Percentiles rank a stretch among this genome's conserved stretches.
Evolutionary conservation across 2,329 filamentous ascomycete species (phyloP).

Genomic region (Trichoderma aggressivum): DNA sequence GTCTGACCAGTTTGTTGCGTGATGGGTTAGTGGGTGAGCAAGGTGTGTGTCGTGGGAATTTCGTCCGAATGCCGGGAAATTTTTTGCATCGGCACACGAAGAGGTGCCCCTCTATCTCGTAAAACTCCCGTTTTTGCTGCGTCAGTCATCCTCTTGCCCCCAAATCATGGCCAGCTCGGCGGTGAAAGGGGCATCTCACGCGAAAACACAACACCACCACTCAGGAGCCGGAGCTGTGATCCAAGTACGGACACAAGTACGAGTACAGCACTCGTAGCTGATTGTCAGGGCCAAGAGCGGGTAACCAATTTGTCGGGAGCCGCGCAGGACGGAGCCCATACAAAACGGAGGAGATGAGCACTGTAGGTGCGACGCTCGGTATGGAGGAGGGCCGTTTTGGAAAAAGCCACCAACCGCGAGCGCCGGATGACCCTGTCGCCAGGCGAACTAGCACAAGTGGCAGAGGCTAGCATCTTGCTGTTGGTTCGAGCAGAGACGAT

Average conservation of each 20-base stretch:
- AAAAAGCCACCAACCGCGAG: conserved; percentile 17
- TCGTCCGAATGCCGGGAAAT: conserved; percentile 15
- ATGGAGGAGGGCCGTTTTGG: conserved; percentile 6
- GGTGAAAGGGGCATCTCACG: background rate
- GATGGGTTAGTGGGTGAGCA: conserved; percentile 7
- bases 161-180: background rate
- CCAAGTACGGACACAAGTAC: background rate
- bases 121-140: background rate
- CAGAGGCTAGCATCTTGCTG: background rate
- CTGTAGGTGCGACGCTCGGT: conserved; percentile 10
- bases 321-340: background rate
- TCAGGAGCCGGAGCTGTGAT: background rate
- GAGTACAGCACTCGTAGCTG: no score
- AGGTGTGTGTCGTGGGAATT: conserved; percentile 12
- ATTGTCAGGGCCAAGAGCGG: conserved; percentile 13
- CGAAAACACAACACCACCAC: background rate
- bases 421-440: conserved; percentile 4
- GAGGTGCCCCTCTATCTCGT: background rate
- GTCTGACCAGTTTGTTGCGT: conserved; percentile 7
- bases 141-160: background rate
- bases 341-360: conserved; percentile 3
- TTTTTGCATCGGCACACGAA: conserved; percentile 15
- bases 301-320: conserved; percentile 15
- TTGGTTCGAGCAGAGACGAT: background rate
- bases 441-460: background rate